phyloP scores from a whole-genome alignment of 2,329 filamentous ascomycete genomes.

The Cytospora piceicola region DNA sequence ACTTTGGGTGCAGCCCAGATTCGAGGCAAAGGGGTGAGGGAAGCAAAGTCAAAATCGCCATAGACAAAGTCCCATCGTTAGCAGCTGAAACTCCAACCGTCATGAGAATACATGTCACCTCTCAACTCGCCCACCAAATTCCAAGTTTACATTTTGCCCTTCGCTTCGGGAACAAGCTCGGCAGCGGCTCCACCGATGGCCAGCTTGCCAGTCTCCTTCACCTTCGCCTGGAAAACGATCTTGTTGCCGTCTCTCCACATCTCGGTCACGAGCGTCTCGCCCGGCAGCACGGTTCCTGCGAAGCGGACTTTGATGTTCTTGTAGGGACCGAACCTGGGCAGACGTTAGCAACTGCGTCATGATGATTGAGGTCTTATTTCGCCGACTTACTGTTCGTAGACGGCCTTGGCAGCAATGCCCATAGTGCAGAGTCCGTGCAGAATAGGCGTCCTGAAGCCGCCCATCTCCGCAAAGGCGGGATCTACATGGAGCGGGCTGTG shows the following conservation, averaged over 20 bases:
- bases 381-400: constrained; percentile 65
- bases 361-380: background rate
- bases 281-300: constrained; percentile 81
- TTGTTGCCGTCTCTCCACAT: constrained; percentile 89
- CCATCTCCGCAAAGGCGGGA: constrained; percentile 89
- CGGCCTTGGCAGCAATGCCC: constrained; percentile 87
- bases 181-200: constrained; percentile 81
- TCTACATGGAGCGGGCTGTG: constrained; percentile 85
- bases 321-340: constrained; percentile 68
- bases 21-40: background rate
- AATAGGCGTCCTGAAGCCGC: constrained; percentile 92
- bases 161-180: constrained; percentile 61
- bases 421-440: constrained; percentile 97
- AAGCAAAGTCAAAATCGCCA: background rate
- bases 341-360: background rate
- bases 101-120: background rate
- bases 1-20: background rate
- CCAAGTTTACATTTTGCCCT: constrained; percentile 38
- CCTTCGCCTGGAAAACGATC: constrained; percentile 83
- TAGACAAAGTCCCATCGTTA: background rate
- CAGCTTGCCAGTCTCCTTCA: constrained; percentile 91
- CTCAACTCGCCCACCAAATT: background rate
- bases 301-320: constrained; percentile 94
- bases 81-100: background rate
- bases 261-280: constrained; percentile 88